phyloP scores from a whole-genome alignment of 2,329 filamentous ascomycete genomes.

The Fusarium tjaetaba region DNA sequence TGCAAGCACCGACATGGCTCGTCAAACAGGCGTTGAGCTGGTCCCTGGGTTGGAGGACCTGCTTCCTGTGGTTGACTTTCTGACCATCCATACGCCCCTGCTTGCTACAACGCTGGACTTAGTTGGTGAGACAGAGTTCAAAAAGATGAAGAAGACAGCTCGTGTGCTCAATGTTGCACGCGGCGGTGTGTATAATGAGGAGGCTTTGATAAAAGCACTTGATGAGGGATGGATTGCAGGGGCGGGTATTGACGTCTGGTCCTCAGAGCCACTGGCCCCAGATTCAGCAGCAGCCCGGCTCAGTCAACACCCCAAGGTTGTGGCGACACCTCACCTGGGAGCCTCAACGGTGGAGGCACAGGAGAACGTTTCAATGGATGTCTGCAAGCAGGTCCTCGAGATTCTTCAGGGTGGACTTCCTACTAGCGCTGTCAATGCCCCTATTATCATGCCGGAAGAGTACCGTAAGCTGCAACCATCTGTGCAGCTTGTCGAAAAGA shows the following conservation, averaged over 20 bases:
- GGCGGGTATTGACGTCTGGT: constrained; percentile 84
- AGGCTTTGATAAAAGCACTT: constrained; percentile 74
- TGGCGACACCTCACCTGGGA: constrained; percentile 82
- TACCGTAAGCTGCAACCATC: constrained; percentile 82
- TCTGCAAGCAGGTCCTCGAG: constrained; percentile 80
- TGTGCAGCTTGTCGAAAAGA: constrained; percentile 79
- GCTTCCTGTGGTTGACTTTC: constrained; percentile 75
- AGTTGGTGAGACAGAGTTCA: constrained; percentile 73
- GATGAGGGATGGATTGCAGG: constrained; percentile 78
- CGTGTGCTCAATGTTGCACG: constrained; percentile 82
- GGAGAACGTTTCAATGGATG: constrained; percentile 84
- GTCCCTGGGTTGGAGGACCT: constrained; percentile 66
- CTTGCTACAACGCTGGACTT: constrained; percentile 81
- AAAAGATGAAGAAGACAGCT: constrained; percentile 77
- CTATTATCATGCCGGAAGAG: constrained; percentile 82
- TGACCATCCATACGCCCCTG: constrained; percentile 84
- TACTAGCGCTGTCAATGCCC: constrained; percentile 81
- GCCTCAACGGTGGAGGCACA: constrained; percentile 85
- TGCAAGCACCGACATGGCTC: constrained; percentile 76
- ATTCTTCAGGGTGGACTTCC: constrained; percentile 79
- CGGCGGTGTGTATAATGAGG: constrained; percentile 83
- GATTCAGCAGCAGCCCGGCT: constrained; percentile 69
- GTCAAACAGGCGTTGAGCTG: constrained; percentile 72
- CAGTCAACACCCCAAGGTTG: constrained; percentile 75
- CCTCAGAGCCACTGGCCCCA: constrained; percentile 71